Evolutionary conservation across 257 asterid genomes (phyloP).

Genomic region (Vinca minor): DNA sequence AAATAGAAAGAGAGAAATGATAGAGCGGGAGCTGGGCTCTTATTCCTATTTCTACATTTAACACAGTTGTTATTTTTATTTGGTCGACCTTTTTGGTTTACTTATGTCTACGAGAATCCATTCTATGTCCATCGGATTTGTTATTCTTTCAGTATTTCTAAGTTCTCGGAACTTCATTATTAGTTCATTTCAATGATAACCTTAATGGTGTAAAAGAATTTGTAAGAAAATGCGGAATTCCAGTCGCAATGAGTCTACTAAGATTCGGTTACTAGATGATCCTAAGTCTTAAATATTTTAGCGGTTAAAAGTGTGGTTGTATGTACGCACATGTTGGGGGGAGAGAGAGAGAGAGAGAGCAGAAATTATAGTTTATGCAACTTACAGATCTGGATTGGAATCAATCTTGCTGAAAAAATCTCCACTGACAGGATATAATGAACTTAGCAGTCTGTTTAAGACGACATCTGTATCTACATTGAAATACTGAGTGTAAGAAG

Average conservation of each 20-base stretch:
- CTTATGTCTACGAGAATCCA: background rate
- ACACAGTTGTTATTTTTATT: background rate
- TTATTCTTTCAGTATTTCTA: background rate
- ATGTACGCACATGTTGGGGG: background rate
- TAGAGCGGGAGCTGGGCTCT: background rate
- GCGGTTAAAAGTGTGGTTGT: background rate
- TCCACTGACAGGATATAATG: slow-evolving; percentile 71
- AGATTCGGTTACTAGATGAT: background rate
- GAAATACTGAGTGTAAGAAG: slow-evolving; percentile 82
- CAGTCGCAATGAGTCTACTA: background rate
- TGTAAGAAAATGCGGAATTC: background rate
- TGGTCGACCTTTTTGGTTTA: background rate
- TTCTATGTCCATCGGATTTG: background rate
- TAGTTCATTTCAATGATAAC: background rate
- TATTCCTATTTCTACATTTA: background rate
- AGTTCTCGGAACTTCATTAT: background rate
- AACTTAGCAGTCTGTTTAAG: slow-evolving; percentile 81
- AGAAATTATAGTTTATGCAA: slow-evolving; percentile 8
- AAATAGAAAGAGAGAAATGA: background rate
- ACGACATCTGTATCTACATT: slow-evolving; percentile 87
- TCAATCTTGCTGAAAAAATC: slow-evolving; percentile 84
- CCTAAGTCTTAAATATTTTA: slow-evolving; percentile 10
- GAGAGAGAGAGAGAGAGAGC: background rate
- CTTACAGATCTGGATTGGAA: slow-evolving; percentile 99
- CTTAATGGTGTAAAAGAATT: too few species aligned